Base-by-base conservation (phyloP, 169 alveolate species). In the Perkinsus chesapeaki region DNA sequence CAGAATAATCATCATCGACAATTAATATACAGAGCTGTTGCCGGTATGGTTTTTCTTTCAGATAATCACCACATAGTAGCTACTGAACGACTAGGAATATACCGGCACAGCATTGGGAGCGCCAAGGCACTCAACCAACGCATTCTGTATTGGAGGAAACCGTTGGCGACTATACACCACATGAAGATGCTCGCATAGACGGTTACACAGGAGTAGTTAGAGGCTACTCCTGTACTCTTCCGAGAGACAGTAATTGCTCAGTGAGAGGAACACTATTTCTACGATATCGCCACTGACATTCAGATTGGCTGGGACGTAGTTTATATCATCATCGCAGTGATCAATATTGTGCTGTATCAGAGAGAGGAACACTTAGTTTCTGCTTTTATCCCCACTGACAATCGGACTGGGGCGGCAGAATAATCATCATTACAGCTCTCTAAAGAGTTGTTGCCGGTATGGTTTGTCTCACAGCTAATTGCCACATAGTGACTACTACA, bases 261-360 rank as follows among this genome's bases (percentile, higher is more conserved):
- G 82, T 12, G 82, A 60, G 82, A 60, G 82, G 82, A 60, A 60
- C 82, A 60, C 82, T 60, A 60, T 7, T 60, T 60, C 82, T 60
- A 60, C 82, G 82, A 60, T 60, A 60, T 60, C 82, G 82, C 82
- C 82, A 60, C 82, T 60, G 82, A 60, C 82, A 60, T 1, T 60
- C 82, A 60, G 82, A 60, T 60, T 60, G 82, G 82, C 82, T 60
- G 82, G 82, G 82, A 60, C 82, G 82, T 60, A 60, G 82, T 60
- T 60, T 16, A 34, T 60, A 60, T 60, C 82, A 60, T 60, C 82
- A 60, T 16, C 31, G 82, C 82, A 23, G 27, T 60, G 27, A 23
- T 20, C 82, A 60, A 34, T 60, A 60, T 23, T 12, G n/a, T 60
- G 82, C 82, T 60, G 82, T 60, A 60, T 60, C 82, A 60, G 82